These are phyloP conservation scores for Prunus campanulata DNA, from an alignment of 306 rosid genomes.

Conservation along the genomic window DNA sequence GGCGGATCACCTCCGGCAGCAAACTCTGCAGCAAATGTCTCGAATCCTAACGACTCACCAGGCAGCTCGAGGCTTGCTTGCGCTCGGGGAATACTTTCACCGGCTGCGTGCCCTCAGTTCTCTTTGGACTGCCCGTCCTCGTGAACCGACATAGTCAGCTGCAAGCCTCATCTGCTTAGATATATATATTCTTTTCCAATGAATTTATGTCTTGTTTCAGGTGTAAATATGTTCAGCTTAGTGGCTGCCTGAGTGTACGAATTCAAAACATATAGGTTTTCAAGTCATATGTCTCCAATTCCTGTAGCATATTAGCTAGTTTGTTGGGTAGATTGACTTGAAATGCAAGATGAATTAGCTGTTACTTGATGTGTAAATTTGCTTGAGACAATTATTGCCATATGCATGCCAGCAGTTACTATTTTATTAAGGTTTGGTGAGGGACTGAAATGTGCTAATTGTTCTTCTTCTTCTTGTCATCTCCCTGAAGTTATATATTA, in stretches of 20 bases:
- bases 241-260: slow-evolving; percentile 1
- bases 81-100: slow-evolving; percentile 72
- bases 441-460: background rate
- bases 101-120: slow-evolving; percentile 79
- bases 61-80: slow-evolving; percentile 69
- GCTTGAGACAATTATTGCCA: background rate
- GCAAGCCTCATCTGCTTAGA: background rate
- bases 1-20: slow-evolving; percentile 86
- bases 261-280: slow-evolving; percentile 8
- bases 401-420: background rate
- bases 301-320: slow-evolving; percentile 4
- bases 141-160: slow-evolving; percentile 20
- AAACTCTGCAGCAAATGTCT: slow-evolving; percentile 66
- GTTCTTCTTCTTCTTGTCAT: too few species aligned
- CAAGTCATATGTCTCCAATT: background rate
- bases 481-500: too few species aligned
- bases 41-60: slow-evolving; percentile 54
- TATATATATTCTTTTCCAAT: background rate
- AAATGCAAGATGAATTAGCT: slow-evolving; percentile 6
- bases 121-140: slow-evolving; percentile 61
- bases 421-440: background rate
- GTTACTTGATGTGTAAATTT: slow-evolving; percentile 3
- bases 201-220: slow-evolving; percentile 2
- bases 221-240: slow-evolving; percentile 6
- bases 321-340: background rate